A percentile compares a stretch with the other conserved stretches of the same genome.
phyloP scores from a whole-genome alignment of 1,284 basidiomycete species.

The Puccinia novopanici region DNA sequence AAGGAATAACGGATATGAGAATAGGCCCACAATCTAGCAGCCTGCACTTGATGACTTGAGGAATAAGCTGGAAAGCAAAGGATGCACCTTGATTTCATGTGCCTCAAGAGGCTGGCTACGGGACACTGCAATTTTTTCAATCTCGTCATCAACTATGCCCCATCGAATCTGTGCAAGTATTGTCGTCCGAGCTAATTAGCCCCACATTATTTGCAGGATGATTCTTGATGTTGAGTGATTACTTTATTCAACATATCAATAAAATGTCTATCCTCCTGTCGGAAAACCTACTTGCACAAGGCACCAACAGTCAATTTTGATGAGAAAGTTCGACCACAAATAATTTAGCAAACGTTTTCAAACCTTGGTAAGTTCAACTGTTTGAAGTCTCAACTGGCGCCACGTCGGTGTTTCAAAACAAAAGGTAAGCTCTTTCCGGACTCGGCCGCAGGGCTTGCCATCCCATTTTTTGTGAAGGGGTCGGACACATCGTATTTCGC shows the following conservation, averaged over 20 bases:
- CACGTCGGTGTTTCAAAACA: constrained; percentile 42
- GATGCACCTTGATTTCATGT: constrained; percentile 48
- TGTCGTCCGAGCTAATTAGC: not conserved
- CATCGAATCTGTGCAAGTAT: constrained; percentile 51
- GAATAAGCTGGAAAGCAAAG: constrained; percentile 40
- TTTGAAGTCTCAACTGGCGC: constrained; percentile 5
- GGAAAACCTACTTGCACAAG: constrained; percentile 52
- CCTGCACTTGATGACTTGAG: constrained; percentile 29
- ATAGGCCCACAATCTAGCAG: not conserved
- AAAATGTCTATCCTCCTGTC: constrained; percentile 54
- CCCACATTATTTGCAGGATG: not conserved
- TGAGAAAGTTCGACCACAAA: not conserved
- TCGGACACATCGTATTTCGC: constrained; percentile 32
- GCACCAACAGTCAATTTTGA: not conserved
- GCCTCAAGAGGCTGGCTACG: constrained; percentile 51
- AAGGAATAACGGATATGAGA: not conserved
- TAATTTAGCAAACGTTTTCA: not conserved
- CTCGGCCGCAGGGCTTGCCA: constrained; percentile 20
- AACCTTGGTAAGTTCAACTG: constrained; percentile 31
- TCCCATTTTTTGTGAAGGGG: constrained; percentile 41
- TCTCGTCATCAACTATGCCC: constrained; percentile 53
- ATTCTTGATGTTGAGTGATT: not conserved
- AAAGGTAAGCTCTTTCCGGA: constrained; percentile 30
- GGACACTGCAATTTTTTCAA: constrained; percentile 43
- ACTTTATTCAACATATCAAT: constrained; percentile 54